Evolutionary conservation across 2,329 filamentous ascomycete species (phyloP), one percentile per base, ranked within the genome.

Genomic region (Alternaria metachromatica): DNA sequence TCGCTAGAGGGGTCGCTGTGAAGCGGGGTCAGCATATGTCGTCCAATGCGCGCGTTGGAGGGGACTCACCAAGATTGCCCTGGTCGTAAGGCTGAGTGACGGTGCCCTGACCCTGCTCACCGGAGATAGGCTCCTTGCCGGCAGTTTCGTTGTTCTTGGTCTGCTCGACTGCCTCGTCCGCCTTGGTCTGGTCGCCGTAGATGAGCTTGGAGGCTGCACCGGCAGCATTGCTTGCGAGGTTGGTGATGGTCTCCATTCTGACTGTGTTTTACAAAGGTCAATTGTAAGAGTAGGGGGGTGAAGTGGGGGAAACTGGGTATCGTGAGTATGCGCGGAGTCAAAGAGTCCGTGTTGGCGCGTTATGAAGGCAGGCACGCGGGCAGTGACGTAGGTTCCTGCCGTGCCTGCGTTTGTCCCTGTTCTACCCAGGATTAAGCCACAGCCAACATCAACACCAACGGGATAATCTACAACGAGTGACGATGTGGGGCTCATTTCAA

Each of bases 21-120:
- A 23, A 26, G 37, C 53, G 33, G 30, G 45, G 46, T 71, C 30
- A 72, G 67, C 56, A 25, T 26, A 44, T 4, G 15, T 18, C 20
- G 49, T 12, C 48, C 23, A 9, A 51, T 41, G 11, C 21, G 41
- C 6, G 55, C 21, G 10, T 20, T 37, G 6, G 37, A 48, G 18
- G 12, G 30, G 50, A 67, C 81, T 70, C 78, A 88, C 84, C 86
- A 81, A 78, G 49, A 46, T 96, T 96, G 53, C 93, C 93, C 62
- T 88, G 88, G 75, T 96, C 93, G 72, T 89, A 96, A 0, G 93
- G 93, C 77, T 95, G 90, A 12, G 87, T 88, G 46, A 84, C 85
- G 23, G 86, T 85, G 5, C 91, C 90, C 76, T 90, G 83, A 43
- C 93, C 93, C 61, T 85, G 82, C 55, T 88, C 82, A 21, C 93